Conservation (phyloP, 768 basidiomycete genomes). For the Amanita rimosa region DNA sequence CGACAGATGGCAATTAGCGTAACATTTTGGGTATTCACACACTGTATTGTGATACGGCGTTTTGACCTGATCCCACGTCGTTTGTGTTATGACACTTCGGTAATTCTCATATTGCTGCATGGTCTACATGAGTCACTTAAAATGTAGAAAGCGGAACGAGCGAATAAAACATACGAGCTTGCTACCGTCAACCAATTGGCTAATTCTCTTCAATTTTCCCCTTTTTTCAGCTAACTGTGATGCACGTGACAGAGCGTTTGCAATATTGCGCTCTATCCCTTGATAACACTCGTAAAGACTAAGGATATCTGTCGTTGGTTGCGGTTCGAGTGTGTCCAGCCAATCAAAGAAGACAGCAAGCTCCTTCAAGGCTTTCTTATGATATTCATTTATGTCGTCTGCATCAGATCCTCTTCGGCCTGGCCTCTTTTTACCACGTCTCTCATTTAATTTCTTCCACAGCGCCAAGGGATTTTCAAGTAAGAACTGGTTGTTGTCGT, state of each 20-base stretch:
- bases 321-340: conserved; percentile 8
- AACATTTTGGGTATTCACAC: background rate
- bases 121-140: background rate
- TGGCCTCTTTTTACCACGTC: background rate
- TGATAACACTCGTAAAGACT: conserved; percentile 4
- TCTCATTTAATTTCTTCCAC: conserved; percentile 7
- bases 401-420: background rate
- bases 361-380: conserved; percentile 8
- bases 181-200: background rate
- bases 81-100: background rate
- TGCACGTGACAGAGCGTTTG: conserved; percentile 4
- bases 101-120: background rate
- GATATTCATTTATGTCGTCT: background rate
- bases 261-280: conserved; percentile 5
- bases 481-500: background rate
- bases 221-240: conserved; percentile 6
- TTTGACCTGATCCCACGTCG: background rate
- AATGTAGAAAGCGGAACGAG: background rate
- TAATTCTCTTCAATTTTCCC: background rate
- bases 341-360: conserved; percentile 8
- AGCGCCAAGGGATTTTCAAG: conserved; percentile 9
- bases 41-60: background rate
- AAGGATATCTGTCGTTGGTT: conserved; percentile 9
- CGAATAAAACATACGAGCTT: background rate
- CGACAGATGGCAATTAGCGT: background rate